Conservation (phyloP, 441 rosid genomes). For the Viola pubescens region DNA sequence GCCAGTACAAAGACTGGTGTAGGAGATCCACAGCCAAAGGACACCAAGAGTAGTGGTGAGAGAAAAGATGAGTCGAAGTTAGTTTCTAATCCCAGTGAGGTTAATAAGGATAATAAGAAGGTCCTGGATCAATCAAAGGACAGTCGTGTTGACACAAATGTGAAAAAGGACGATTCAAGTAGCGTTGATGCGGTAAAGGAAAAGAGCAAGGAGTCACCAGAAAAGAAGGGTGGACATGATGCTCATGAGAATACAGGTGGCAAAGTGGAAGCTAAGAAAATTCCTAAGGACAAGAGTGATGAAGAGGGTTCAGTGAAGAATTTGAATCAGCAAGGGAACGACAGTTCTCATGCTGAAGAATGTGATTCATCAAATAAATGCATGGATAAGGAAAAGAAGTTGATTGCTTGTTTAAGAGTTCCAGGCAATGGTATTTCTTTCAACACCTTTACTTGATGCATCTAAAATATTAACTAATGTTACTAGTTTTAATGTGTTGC, state of each 20-base stretch:
- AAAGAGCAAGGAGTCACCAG: neutral
- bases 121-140: constrained; percentile 14
- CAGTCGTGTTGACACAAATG: neutral
- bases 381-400: constrained; percentile 34
- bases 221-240: constrained; percentile 9
- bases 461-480: neutral
- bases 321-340: constrained; percentile 15
- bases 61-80: constrained; percentile 12
- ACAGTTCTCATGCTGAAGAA: constrained; percentile 38
- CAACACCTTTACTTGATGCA: neutral
- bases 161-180: neutral
- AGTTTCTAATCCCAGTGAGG: constrained; percentile 21
- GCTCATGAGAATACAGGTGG: constrained; percentile 18
- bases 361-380: constrained; percentile 69
- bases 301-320: constrained; percentile 14
- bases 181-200: constrained; percentile 13
- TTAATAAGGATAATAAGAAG: constrained; percentile 12
- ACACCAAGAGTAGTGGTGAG: constrained; percentile 14
- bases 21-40: constrained; percentile 21
- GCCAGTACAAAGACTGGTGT: constrained; percentile 2
- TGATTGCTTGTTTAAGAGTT: constrained; percentile 72
- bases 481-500: neutral
- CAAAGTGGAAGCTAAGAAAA: constrained; percentile 15
- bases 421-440: constrained; percentile 56
- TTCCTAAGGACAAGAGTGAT: constrained; percentile 15